Conservation (phyloP, 139 green algal species). For the Penium margaritaceum region DNA sequence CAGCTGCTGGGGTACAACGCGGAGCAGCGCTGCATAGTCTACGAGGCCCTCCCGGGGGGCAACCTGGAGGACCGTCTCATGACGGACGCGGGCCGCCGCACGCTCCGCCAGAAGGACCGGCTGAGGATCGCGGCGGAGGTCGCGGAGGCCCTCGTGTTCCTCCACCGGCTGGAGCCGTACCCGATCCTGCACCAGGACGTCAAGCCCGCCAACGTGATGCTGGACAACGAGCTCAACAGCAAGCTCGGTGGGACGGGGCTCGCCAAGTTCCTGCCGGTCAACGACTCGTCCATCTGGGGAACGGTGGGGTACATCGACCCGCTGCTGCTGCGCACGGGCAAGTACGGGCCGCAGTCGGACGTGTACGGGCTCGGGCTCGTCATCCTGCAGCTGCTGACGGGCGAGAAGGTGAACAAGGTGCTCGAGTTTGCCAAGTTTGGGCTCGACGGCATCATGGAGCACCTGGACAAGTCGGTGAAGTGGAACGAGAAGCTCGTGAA, state of each 20-base stretch:
- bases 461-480: conserved; percentile 5
- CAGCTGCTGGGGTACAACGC: conserved; percentile 3
- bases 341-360: conserved; percentile 7
- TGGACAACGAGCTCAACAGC: background rate
- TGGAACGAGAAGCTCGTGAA: conserved; percentile 1
- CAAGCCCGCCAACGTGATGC: conserved; percentile 3
- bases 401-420: conserved; percentile 17
- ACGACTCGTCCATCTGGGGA: conserved; percentile 11
- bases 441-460: background rate
- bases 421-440: conserved; percentile 5
- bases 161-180: background rate
- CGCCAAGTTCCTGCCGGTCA: background rate
- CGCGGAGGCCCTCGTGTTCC: background rate
- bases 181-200: conserved; percentile 7
- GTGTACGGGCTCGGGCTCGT: conserved; percentile 19
- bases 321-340: conserved; percentile 1
- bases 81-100: background rate
- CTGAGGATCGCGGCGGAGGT: conserved; percentile 1
- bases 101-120: background rate
- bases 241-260: background rate
- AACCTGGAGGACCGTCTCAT: background rate
- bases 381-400: conserved; percentile 22
- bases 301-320: conserved; percentile 20
- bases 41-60: background rate
- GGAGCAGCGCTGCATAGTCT: conserved; percentile 4